Evolutionary conservation across 257 asterid species (phyloP).

Genomic region (Solanum etuberosum): DNA sequence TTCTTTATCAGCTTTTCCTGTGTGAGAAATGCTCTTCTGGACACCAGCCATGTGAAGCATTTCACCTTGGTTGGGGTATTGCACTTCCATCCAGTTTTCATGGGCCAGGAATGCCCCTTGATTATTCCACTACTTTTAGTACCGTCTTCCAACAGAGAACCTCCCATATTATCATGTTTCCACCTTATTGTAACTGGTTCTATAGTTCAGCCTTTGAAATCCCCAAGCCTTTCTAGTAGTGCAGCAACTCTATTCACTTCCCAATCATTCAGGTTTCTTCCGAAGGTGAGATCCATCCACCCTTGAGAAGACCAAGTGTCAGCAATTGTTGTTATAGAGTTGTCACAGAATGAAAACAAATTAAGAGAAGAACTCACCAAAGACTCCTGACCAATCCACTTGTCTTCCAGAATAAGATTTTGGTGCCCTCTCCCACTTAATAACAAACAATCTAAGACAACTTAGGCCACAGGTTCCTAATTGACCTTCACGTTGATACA

Average conservation of each 20-base stretch:
- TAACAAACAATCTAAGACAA: too few species aligned
- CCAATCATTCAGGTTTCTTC: background rate
- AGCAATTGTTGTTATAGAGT: background rate
- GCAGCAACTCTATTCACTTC: background rate
- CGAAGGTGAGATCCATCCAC: too few species aligned
- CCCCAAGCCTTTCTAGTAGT: background rate
- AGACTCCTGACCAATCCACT: background rate
- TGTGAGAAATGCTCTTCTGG: background rate
- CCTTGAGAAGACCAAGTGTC: background rate
- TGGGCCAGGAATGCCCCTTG: background rate
- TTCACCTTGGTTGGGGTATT: background rate
- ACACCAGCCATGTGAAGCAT: background rate
- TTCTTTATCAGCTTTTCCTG: background rate
- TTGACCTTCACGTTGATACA: background rate
- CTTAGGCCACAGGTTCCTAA: too few species aligned
- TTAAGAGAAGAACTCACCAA: background rate
- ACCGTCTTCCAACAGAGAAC: background rate
- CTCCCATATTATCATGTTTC: background rate
- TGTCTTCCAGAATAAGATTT: background rate
- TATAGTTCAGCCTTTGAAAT: background rate
- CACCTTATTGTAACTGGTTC: background rate
- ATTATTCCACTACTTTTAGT: background rate
- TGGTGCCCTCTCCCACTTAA: background rate
- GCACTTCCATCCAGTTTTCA: background rate
- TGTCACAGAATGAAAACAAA: background rate